Evolutionary conservation across 1,284 basidiomycete genomes (phyloP), one percentile per base, ranked within the genome.

Genomic region (Takashimella tepidaria): DNA sequence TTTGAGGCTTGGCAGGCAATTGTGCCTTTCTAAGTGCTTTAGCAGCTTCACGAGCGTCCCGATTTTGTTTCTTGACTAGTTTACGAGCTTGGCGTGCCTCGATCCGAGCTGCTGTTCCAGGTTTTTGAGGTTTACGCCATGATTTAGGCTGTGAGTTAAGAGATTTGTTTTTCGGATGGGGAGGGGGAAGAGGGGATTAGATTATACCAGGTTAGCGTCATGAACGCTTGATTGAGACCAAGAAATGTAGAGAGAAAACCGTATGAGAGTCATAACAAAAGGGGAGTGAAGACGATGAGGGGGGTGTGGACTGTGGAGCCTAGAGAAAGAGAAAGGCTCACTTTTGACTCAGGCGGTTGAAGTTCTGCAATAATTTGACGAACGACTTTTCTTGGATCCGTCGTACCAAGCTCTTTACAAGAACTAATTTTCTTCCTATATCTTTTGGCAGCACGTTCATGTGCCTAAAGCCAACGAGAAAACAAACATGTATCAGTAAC

Each of bases 321-420:
- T n/a, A n/a, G n/a, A n/a, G n/a, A n/a, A n/a, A n/a, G n/a, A n/a
- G n/a, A n/a, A n/a, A n/a, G n/a, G n/a, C n/a, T n/a, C n/a, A n/a
- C 31, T 8, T 16, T 53, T 37, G 43, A 22, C 21, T 16, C 20
- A 24, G 25, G 23, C 21, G 21, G 54, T 13, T 45, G 48, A 37
- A 65, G 47, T 6, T 57, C 48, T 11, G 50, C 58, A 4, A 64
- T 37, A 23, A 71, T 65, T 20, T 60, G 55, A n/a, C 57, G 55
- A 12, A 68, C 65, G 3, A 71, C 46, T 23, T 65, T 59, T 23
- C 69, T 55, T 5, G 67, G 61, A 53, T 71, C 69, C 16, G 31
- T 37, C 31, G 31, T 37, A 8, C 31, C 31, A 8, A 37, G 31
- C 31, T 37, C 31, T 37, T 37, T 37, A 8, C 31, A 8, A 8